Conservation (phyloP, 1,284 basidiomycete species). For the Agaricales sp. region DNA sequence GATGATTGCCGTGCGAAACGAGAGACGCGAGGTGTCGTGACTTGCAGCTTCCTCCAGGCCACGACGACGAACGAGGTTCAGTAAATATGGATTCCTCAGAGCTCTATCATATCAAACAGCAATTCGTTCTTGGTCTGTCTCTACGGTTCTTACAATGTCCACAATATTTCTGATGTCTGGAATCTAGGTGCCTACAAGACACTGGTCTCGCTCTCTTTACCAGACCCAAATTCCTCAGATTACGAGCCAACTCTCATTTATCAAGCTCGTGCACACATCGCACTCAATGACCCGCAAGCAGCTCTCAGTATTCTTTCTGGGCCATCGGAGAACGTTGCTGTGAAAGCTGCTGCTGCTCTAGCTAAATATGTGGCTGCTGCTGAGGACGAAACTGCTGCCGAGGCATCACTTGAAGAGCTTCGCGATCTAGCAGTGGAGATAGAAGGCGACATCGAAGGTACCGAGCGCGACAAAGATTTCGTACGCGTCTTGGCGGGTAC, state of each 20-base stretch:
- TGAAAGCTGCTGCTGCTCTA: constrained; percentile 65
- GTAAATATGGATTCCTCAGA: constrained; percentile 67
- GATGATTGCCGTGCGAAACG: too few species aligned
- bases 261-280: constrained; percentile 77
- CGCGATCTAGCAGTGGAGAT: constrained; percentile 81
- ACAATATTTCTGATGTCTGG: constrained; percentile 6
- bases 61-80: not conserved
- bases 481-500: constrained; percentile 77
- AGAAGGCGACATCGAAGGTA: constrained; percentile 66
- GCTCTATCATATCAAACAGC: constrained; percentile 77
- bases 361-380: constrained; percentile 56
- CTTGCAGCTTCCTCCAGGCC: not conserved
- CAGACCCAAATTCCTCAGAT: constrained; percentile 53
- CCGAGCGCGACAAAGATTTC: constrained; percentile 52
- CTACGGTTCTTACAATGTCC: not conserved
- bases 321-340: constrained; percentile 50
- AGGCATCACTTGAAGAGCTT: constrained; percentile 67
- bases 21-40: too few species aligned
- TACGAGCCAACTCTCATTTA: constrained; percentile 63
- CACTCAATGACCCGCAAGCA: constrained; percentile 51
- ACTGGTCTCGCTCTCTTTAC: constrained; percentile 40
- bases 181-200: constrained; percentile 55
- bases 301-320: constrained; percentile 45
- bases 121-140: constrained; percentile 65
- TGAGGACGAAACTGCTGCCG: constrained; percentile 35